These are phyloP conservation scores for Panaeolus cyanescens DNA, from an alignment of 768 basidiomycete species.

Conservation along the genomic window DNA sequence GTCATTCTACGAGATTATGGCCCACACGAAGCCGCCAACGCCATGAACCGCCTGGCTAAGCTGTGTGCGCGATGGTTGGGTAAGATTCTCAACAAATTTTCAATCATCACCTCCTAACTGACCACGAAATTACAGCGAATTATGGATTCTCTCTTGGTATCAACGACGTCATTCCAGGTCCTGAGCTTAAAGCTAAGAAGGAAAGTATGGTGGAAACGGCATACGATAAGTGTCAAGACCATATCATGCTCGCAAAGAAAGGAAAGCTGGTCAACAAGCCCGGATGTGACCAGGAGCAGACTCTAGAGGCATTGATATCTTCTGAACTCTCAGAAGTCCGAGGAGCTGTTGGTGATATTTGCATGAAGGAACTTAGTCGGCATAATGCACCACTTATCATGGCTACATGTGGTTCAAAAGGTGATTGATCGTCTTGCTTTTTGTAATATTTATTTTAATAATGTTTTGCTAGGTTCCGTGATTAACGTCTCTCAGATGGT, in stretches of 20 bases:
- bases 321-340: conserved; percentile 92
- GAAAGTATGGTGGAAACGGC: conserved; percentile 85
- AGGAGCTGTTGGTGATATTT: conserved; percentile 94
- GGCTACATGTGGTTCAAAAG: conserved; percentile 99
- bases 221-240: conserved; percentile 82
- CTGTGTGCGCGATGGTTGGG: conserved; percentile 93
- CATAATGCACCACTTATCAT: conserved; percentile 98
- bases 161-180: conserved; percentile 97
- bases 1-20: conserved; percentile 98
- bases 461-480: conserved; percentile 67
- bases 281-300: conserved; percentile 97
- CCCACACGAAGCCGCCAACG: conserved; percentile 87
- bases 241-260: conserved; percentile 88
- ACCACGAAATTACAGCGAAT: conserved; percentile 62
- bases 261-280: conserved; percentile 95
- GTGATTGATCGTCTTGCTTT: conserved; percentile 38
- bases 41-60: conserved; percentile 97
- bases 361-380: conserved; percentile 96
- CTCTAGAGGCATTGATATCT: conserved; percentile 95
- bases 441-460: neutral
- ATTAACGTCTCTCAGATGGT: conserved; percentile 99
- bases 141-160: conserved; percentile 98
- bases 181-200: conserved; percentile 77
- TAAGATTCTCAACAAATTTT: conserved; percentile 31
- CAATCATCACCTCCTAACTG: neutral